Evolutionary conservation across 139 green algal species (phyloP), one percentile per base, ranked within the genome.

Genomic region (Picochlorum sp.): DNA sequence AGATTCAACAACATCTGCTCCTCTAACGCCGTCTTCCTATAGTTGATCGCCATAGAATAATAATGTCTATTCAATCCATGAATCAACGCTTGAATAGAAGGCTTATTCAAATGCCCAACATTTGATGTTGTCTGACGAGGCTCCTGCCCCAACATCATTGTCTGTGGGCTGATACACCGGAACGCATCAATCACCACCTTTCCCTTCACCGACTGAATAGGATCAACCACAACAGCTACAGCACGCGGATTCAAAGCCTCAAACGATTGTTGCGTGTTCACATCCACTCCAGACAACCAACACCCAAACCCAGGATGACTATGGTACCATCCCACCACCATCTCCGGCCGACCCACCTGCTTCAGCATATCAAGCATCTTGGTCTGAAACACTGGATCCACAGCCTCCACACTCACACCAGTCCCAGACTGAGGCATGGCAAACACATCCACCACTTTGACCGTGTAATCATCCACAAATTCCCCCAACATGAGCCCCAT

Each of bases 321-420:
- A 80, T 99, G 94, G 71, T 99, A 99, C 94, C 94, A 99, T 21
- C 94, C 94, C 10, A 99, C 94, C 44, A 99, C 94, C 94, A 99
- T 98, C 76, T 99, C 93, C 18, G 91, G 88, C 68, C 88, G 80
- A 13, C 94, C 93, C 1, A 83, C 84, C 79, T 99, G 94, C 76
- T 97, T 98, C n/a, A 99, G 75, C 94, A 98, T 98, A 74, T 99
- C 94, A 28, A 98, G 79, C 94, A 99, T 99, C 68, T 96, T 96
- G 9, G 92, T 97, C 69, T 99, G 94, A 67, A 98, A 99, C 13
- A 98, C 94, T 0, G 94, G 94, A 67, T 99, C 94, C 24, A 99
- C 94, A 0, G 94, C 94, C 78, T 99, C 94, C 56, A 98, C 94
- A 45, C 79, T 92, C 8, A 99, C 94, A 24, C 94, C 93, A 2